Conservation (phyloP, 768 basidiomycete genomes). For the Pleurotus salmoneostramineus region DNA sequence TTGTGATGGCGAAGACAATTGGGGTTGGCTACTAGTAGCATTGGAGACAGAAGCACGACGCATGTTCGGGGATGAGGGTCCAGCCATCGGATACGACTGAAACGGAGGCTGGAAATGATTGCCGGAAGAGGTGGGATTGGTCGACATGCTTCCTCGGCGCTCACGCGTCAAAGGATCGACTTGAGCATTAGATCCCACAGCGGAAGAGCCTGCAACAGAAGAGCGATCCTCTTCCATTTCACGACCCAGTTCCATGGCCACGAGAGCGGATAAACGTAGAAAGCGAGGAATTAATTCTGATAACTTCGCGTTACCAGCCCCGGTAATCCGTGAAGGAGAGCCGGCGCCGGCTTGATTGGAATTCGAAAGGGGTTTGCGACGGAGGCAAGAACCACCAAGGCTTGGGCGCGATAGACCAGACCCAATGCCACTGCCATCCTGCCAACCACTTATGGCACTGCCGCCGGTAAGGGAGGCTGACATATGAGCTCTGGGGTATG, state of each 20-base stretch:
- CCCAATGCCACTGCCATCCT: conserved; percentile 71
- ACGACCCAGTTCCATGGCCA: conserved; percentile 71
- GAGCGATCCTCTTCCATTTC: conserved; percentile 51
- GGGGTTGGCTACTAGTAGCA: conserved; percentile 9
- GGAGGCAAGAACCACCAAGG: conserved; percentile 51
- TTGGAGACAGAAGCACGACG: neutral
- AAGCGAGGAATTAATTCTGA: conserved; percentile 68
- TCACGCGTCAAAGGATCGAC: neutral
- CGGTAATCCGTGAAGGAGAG: conserved; percentile 21
- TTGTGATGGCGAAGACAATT: conserved; percentile 6
- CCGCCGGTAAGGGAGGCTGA: conserved; percentile 15
- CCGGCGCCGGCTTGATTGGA: neutral
- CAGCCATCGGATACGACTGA: neutral
- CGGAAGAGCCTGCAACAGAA: neutral
- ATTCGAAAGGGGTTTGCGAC: conserved; percentile 32
- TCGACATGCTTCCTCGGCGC: neutral
- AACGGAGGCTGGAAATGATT: neutral
- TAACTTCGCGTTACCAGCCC: conserved; percentile 60
- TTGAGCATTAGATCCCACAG: neutral
- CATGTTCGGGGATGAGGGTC: neutral
- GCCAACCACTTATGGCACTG: conserved; percentile 67
- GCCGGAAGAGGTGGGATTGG: neutral
- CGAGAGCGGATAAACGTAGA: conserved; percentile 71
- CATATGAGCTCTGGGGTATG: conserved; percentile 1
- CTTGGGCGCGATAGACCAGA: conserved; percentile 61